These are phyloP conservation scores for Rhodotorula sp. DNA, from an alignment of 1,284 basidiomycete genomes.

Conservation along the genomic window DNA sequence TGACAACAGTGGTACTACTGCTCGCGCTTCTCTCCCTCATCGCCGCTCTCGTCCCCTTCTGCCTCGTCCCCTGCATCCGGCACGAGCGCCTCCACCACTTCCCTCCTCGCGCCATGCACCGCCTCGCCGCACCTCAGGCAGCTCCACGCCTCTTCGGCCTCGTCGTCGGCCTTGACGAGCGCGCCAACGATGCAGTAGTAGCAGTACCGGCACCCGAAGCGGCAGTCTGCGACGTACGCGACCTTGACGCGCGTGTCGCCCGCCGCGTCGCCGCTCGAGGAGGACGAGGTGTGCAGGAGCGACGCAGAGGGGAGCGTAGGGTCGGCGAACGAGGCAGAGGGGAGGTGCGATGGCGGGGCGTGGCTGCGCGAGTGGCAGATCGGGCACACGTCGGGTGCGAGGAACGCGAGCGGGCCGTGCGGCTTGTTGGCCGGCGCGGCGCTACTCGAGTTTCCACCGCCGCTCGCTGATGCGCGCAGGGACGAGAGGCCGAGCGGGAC, in stretches of 20 bases:
- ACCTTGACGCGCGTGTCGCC: slow-evolving; percentile 39
- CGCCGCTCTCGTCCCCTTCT: not conserved
- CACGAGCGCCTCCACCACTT: not conserved
- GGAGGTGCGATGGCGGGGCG: slow-evolving; percentile 15
- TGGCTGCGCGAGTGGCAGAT: slow-evolving; percentile 51
- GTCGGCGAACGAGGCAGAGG: slow-evolving; percentile 13
- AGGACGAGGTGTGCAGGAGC: not conserved
- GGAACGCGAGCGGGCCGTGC: slow-evolving; percentile 48
- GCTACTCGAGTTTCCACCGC: slow-evolving; percentile 22
- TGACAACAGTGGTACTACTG: not conserved
- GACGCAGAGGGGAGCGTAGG: slow-evolving; percentile 24
- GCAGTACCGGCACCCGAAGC: slow-evolving; percentile 41
- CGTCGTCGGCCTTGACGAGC: slow-evolving; percentile 35
- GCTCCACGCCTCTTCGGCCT: slow-evolving; percentile 36
- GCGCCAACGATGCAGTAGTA: slow-evolving; percentile 45
- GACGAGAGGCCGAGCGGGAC: slow-evolving; percentile 40
- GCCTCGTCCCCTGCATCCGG: not conserved
- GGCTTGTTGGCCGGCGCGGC: slow-evolving; percentile 40
- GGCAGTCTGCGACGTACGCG: slow-evolving; percentile 43
- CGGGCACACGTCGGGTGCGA: slow-evolving; percentile 52
- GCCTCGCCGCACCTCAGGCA: slow-evolving; percentile 41
- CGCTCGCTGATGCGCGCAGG: slow-evolving; percentile 29
- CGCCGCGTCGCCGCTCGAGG: not conserved
- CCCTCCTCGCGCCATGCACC: slow-evolving; percentile 25
- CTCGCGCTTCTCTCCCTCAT: not conserved